Conservation (phyloP, 2,329 filamentous ascomycete genomes). For the Sporothrix schenckii region DNA sequence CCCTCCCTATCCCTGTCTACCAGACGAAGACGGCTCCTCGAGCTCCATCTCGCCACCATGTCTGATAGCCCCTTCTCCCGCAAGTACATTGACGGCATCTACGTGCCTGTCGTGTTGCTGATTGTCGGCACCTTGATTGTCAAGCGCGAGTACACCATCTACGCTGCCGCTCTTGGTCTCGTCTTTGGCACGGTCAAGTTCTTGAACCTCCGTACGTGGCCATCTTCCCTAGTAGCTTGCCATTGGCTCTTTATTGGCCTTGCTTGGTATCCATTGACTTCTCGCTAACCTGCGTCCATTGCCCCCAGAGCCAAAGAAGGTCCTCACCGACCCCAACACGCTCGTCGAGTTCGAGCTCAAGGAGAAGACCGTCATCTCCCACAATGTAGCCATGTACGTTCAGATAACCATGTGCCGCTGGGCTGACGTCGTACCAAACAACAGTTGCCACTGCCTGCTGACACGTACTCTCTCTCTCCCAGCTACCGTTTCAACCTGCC, state of each 20-base stretch:
- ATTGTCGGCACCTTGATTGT: conserved; percentile 75
- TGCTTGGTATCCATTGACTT: background rate
- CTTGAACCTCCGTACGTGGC: conserved; percentile 66
- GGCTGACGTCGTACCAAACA: background rate
- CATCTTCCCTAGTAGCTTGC: background rate
- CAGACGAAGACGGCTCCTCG: background rate
- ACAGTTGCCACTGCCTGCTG: background rate
- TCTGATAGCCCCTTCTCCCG: conserved; percentile 54
- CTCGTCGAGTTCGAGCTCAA: conserved; percentile 93
- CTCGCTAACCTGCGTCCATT: conserved; percentile 12
- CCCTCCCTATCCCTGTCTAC: background rate
- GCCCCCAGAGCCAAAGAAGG: conserved; percentile 66
- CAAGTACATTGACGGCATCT: conserved; percentile 75
- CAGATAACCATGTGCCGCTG: background rate
- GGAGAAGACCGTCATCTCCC: conserved; percentile 93
- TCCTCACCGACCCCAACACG: conserved; percentile 74
- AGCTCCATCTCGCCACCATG: conserved; percentile 40
- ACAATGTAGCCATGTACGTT: conserved; percentile 93
- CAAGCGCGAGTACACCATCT: conserved; percentile 75
- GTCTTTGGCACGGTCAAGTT: conserved; percentile 72
- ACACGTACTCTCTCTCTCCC: conserved; percentile 11
- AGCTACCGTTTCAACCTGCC: conserved; percentile 94
- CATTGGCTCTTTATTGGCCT: background rate
- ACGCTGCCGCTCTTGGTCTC: conserved; percentile 68
- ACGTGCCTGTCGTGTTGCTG: conserved; percentile 79